A percentile compares a stretch with the other conserved stretches of the same genome.
Evolutionary conservation across 2,329 filamentous ascomycete species (phyloP).

Genomic region (Macrophomina pseudophaseolina): DNA sequence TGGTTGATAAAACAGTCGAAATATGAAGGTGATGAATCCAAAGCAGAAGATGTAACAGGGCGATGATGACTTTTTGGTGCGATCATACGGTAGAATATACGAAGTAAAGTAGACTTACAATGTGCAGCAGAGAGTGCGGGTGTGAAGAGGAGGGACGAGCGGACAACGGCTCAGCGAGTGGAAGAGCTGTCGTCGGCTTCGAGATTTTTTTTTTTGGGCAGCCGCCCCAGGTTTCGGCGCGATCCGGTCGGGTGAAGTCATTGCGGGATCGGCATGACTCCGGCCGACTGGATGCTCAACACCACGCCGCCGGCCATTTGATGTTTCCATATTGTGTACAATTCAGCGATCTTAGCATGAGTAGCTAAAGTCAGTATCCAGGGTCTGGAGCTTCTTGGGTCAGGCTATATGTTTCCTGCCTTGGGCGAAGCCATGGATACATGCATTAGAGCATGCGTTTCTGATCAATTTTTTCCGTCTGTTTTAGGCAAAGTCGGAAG

Average conservation of each 20-base stretch:
- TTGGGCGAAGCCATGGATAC: too few species aligned
- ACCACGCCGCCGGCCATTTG: background rate
- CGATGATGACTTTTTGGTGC: background rate
- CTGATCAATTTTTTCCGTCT: too few species aligned
- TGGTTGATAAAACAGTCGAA: background rate
- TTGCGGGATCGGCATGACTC: conserved; percentile 20
- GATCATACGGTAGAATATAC: background rate
- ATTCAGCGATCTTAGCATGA: too few species aligned
- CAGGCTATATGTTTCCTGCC: too few species aligned
- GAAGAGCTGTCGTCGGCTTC: conserved; percentile 10
- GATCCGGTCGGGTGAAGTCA: background rate
- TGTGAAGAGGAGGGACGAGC: background rate
- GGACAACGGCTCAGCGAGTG: background rate
- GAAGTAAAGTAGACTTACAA: background rate
- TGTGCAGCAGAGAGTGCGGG: background rate
- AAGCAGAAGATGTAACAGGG: background rate
- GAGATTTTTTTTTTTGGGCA: conserved; percentile 27
- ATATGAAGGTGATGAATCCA: background rate
- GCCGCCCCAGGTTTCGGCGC: conserved; percentile 7
- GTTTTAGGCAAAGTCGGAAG: too few species aligned
- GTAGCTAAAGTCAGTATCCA: too few species aligned
- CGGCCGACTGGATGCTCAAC: conserved; percentile 1
- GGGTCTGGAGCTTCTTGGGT: too few species aligned
- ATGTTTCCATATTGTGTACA: background rate
- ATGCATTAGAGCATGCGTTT: too few species aligned